Conservation (phyloP, 2,329 filamentous ascomycete species). For the Hawksworthiomyces lignivorus region DNA sequence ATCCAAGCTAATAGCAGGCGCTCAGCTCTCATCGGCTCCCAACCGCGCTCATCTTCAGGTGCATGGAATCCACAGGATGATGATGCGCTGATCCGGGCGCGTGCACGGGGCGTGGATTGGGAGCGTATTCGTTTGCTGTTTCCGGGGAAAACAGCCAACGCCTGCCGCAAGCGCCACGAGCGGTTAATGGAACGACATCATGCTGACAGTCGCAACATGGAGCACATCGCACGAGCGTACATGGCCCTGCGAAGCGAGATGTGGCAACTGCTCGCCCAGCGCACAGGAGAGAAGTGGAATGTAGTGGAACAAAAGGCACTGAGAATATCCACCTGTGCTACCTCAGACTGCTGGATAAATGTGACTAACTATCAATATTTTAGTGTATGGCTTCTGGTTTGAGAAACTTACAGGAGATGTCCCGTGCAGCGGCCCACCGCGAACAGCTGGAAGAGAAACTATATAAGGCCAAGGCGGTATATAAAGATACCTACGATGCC, state of each 20-base stretch:
- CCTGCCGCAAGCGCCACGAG: constrained; percentile 84
- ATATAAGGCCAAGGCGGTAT: constrained; percentile 32
- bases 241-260: constrained; percentile 73
- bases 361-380: too few species aligned
- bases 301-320: constrained; percentile 58
- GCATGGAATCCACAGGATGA: constrained; percentile 72
- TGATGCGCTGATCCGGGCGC: constrained; percentile 61
- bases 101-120: constrained; percentile 75
- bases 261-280: constrained; percentile 66
- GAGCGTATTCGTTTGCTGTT: constrained; percentile 70
- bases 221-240: constrained; percentile 69
- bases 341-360: too few species aligned
- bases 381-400: constrained; percentile 79
- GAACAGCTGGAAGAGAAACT: constrained; percentile 47
- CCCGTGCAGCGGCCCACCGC: constrained; percentile 58
- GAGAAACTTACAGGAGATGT: constrained; percentile 68
- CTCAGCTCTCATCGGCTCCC: constrained; percentile 27
- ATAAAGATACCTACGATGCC: constrained; percentile 45
- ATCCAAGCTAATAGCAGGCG: too few species aligned
- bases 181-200: constrained; percentile 69
- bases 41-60: constrained; percentile 48
- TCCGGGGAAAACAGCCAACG: constrained; percentile 69
- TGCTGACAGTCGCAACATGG: constrained; percentile 66
- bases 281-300: constrained; percentile 76
- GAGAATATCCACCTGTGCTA: too few species aligned